Base-by-base conservation (phyloP, 345 rosid species). In the Turnera subulata region DNA sequence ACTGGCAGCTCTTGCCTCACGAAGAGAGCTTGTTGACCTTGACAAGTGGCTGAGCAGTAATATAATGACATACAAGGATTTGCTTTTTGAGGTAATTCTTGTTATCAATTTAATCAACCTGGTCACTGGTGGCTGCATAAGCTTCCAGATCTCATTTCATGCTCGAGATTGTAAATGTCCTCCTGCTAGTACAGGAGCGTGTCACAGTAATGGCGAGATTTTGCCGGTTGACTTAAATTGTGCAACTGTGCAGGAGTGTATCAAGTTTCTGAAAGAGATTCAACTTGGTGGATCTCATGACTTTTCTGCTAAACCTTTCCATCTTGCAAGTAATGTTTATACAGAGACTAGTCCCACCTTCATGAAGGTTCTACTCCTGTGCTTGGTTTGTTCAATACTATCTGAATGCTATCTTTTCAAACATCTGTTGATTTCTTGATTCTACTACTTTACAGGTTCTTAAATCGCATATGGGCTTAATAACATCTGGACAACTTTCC, bases 1-100 rank as follows among this genome's bases (percentile, higher is more conserved):
- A 78, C 73, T 93, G 68, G 94, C 97, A 24, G 86, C 85, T 48
- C 80, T 86, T 68, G 99, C 97, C 63, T 83, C 97, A 55, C 62
- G 72, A 60, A 83, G 83, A 72, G 99, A 85, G 43, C 68, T 71
- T 62, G 40, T 85, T 58, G 96, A 86, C 74, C 79, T 93, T 60
- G 99, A 93, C 62, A 78, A 75, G 67, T 93, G 99, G 99, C 76
- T 89, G 77, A 66, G 59, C 69, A 62, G 46, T 73, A 80, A 83
- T 70, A 67, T 89, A 59, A 68, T 59, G 66, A 62, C 66, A 58
- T 77, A 78, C 68, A 93, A 86, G 70, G 91, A 82, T 70, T 53
- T 65, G 54, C 89, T 89, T 76, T 86, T 84, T 32, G 94, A 85
- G 97, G 99, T 92, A 77, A 61, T 51, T 0, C 55, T 56, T 25